phyloP scores from a whole-genome alignment of 2,329 filamentous ascomycete species.

The Stylonectria norvegica region DNA sequence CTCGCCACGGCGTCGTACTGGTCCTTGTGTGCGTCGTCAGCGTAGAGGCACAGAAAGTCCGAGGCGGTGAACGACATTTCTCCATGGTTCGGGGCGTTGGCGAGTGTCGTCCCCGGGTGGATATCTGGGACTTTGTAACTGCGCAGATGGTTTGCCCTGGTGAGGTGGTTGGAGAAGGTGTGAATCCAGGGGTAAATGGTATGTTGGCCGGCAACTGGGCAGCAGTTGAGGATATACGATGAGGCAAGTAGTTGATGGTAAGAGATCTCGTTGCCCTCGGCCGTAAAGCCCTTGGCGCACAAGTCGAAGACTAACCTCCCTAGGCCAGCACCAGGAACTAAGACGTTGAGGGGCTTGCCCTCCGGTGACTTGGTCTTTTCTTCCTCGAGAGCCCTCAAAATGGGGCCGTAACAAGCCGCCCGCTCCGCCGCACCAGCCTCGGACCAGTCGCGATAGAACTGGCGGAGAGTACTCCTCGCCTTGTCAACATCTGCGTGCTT shows the following conservation, averaged over 20 bases:
- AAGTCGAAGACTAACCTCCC: slow-evolving; percentile 88
- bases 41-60: slow-evolving; percentile 88
- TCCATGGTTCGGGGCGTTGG: slow-evolving; percentile 41
- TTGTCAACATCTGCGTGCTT: slow-evolving; percentile 80
- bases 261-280: slow-evolving; percentile 92
- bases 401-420: slow-evolving; percentile 70
- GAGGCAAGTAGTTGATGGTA: slow-evolving; percentile 94
- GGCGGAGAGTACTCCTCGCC: slow-evolving; percentile 84
- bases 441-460: slow-evolving; percentile 95
- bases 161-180: slow-evolving; percentile 80
- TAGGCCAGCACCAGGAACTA: slow-evolving; percentile 87
- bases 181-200: slow-evolving; percentile 82
- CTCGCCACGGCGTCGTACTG: slow-evolving; percentile 79
- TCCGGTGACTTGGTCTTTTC: slow-evolving; percentile 37
- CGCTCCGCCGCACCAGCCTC: slow-evolving; percentile 71
- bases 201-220: slow-evolving; percentile 58
- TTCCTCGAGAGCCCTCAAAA: slow-evolving; percentile 61
- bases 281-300: slow-evolving; percentile 65
- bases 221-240: slow-evolving; percentile 70
- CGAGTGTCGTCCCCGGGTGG: slow-evolving; percentile 60
- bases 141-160: slow-evolving; percentile 70
- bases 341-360: slow-evolving; percentile 55
- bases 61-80: slow-evolving; percentile 90
- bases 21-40: slow-evolving; percentile 55
- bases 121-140: slow-evolving; percentile 76